Evolutionary conservation across 2,329 filamentous ascomycete genomes (phyloP), one percentile per base, ranked within the genome.

Genomic region (Lecanicillium sp.): DNA sequence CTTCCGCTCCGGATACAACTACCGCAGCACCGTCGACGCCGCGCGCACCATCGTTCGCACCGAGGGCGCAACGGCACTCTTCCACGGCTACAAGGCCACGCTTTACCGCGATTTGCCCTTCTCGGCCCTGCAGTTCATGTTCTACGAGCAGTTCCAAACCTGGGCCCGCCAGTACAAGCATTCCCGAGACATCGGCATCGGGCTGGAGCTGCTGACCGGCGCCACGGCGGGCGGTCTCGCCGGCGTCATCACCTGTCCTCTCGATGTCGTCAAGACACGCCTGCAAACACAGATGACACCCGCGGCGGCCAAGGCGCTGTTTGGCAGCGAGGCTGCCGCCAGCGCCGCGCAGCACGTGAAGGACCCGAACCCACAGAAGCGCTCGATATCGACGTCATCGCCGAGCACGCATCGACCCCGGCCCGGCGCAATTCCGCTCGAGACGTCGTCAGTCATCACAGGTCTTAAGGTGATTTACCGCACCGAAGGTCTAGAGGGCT

Each of bases 1-100:
- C 67, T 97, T 97, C 71, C 74, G 83, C 40, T 95, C 89, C 0
- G 93, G 93, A 49, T 98, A 98, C 70, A 98, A 98, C 65, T 98
- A 98, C 65, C 85, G 84, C 58, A 84, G 83, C 35, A 95, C 88
- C 2, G 66, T 83, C 45, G 86, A 98, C 66, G 94, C 93, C 2
- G 82, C 84, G 12, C 81, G 84, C 56, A 95, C 89, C 1, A 97
- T 98, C 51, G 77, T 90, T 14, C 81, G 83, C 32, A 76, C 78
- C 35, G 93, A 98, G 69, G 94, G 93, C 1, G 75, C 89, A 46
- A 74, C 80, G 0, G 93, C 94, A 15, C 77, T 98, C 20, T 98
- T 96, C 65, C 86, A 95, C 58, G 93, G 93, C n/a, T 98, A 94
- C 72, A 93, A 93, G 65, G 93, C 93, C 10, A 98, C 93, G 0